Evolutionary conservation across 192 early-diverging fungal genomes (phyloP).

Genomic region (Backusella macrospora): DNA sequence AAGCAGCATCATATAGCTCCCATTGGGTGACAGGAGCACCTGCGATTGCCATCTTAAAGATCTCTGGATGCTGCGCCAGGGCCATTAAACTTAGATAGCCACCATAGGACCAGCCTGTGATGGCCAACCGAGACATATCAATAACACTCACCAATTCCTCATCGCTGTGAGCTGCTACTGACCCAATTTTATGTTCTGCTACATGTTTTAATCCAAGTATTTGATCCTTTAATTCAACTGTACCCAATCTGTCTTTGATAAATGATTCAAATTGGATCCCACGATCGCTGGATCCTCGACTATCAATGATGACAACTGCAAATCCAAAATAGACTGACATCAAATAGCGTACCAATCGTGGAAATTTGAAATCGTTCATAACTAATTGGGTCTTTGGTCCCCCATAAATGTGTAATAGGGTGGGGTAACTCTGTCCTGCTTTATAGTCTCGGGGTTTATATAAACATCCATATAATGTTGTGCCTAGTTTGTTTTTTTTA

Average conservation of each 20-base stretch:
- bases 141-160: constrained; percentile 37
- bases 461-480: constrained; percentile 57
- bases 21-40: constrained; percentile 77
- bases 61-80: constrained; percentile 56
- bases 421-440: constrained; percentile 58
- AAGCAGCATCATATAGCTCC: constrained; percentile 75
- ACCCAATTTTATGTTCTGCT: constrained; percentile 43
- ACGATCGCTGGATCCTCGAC: constrained; percentile 66
- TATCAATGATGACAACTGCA: constrained; percentile 66
- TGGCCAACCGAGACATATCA: constrained; percentile 62
- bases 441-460: constrained; percentile 56
- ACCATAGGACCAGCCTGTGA: constrained; percentile 79
- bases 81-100: constrained; percentile 73
- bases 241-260: constrained; percentile 57
- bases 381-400: constrained; percentile 76
- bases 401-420: constrained; percentile 69
- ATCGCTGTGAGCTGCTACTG: constrained; percentile 17
- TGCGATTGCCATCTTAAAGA: constrained; percentile 66
- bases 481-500: constrained; percentile 23
- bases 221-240: constrained; percentile 65
- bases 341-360: constrained; percentile 60
- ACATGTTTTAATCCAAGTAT: constrained; percentile 58
- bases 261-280: constrained; percentile 63
- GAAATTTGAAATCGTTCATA: constrained; percentile 70
- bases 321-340: constrained; percentile 57